Evolutionary conservation across 2,329 filamentous ascomycete genomes (phyloP), one percentile per base, ranked within the genome.

Genomic region (Aspergillus amoenus): DNA sequence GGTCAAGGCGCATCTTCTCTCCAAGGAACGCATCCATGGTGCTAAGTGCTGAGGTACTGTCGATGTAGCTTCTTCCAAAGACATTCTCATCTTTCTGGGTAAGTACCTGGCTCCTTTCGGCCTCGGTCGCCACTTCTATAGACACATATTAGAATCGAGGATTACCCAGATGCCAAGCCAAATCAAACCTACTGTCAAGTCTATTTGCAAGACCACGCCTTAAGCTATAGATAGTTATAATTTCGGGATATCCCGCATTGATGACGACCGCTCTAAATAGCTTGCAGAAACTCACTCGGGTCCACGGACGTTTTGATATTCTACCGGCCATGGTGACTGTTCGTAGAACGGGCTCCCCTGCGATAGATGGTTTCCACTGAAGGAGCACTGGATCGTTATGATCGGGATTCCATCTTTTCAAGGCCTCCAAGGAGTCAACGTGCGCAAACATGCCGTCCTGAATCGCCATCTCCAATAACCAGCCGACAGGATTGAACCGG

Each of bases 61-160:
- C 54, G 32, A 60, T 60, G 18, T 60, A 57, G 40, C 54, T 57
- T 57, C 57, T 57, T 52, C 50, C 24, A 44, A 57, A 60, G 13
- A 60, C 17, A 57, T 60, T 60, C 2, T 21, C 39, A 57, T 60
- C 54, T 24, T 60, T 57, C 34, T 60, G 49, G 24, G 46, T 60
- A 43, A 57, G 57, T 17, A 60, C 42, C 48, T 60, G 46, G 39
- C 57, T 54, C 5, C 40, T 42, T 42, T 6, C 57, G 3, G 46
- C 27, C 17, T 60, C 40, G 22, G 57, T 57, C 24, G 45, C 54
- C 21, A 57, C 54, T 57, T 60, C 46, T 60, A 42, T 53, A 53
- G 40, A 21, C 15, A 34, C 24, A 39, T 30, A 15, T 59, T 24
- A 55, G 54, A 55, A 34, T 43, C 17, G 17, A 21, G 18, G 41